Percentiles rank a stretch among this genome's conserved stretches.
Conservation (phyloP, 2,329 filamentous ascomycete species). For the Laburnicola sp. region DNA sequence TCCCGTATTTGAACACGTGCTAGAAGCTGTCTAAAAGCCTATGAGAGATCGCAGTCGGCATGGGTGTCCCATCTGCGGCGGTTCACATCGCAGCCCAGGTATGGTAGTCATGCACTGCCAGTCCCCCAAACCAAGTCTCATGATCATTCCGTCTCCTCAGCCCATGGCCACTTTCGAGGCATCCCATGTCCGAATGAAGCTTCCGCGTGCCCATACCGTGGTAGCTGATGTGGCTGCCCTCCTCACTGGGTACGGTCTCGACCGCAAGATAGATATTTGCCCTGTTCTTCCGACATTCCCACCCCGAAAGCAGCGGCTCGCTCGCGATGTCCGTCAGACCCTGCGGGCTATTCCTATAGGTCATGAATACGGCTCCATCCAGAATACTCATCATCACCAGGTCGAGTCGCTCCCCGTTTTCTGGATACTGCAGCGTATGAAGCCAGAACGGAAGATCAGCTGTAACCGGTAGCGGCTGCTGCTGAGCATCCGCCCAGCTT, state of each 20-base stretch:
- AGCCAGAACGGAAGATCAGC: constrained; percentile 4
- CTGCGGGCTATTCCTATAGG: constrained; percentile 1
- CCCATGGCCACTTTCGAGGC: background rate
- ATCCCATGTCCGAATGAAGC: background rate
- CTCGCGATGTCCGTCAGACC: background rate
- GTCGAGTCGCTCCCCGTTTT: background rate
- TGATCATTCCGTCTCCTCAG: background rate
- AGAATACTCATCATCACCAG: background rate
- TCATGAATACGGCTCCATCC: constrained; percentile 4
- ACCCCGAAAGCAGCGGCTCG: background rate
- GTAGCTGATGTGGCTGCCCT: constrained; percentile 2
- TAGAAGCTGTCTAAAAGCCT: too few species aligned
- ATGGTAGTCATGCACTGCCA: constrained; percentile 4
- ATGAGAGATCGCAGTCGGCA: too few species aligned
- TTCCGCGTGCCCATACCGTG: background rate
- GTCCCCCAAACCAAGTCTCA: background rate
- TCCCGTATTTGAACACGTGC: too few species aligned
- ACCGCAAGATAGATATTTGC: background rate
- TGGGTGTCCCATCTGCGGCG: too few species aligned
- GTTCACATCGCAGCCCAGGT: background rate
- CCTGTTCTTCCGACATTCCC: background rate
- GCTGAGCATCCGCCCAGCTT: background rate
- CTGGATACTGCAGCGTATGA: constrained; percentile 1
- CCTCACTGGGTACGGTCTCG: constrained; percentile 2
- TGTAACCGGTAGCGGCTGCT: background rate